Percentiles rank a stretch among this genome's conserved stretches.
These are phyloP conservation scores for Phytophthora constricta DNA, from an alignment of 352 stramenopile genomes.

Conservation along the genomic window DNA sequence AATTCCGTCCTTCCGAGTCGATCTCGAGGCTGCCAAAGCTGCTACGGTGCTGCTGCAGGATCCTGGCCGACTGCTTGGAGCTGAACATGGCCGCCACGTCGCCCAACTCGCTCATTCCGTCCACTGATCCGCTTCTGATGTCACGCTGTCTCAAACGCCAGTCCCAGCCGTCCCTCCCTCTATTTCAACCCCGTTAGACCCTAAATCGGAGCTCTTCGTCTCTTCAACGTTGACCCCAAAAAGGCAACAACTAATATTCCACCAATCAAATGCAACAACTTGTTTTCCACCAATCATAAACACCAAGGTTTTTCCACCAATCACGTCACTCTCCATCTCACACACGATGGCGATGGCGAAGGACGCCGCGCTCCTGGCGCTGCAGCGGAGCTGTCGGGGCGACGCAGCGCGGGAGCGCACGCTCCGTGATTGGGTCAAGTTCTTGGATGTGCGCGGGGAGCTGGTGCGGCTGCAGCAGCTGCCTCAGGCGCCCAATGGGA, in stretches of 20 bases:
- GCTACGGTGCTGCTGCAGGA: constrained; percentile 38
- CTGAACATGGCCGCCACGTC: constrained; percentile 55
- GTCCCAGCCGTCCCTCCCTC: too few species aligned
- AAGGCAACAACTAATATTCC: constrained; percentile 13
- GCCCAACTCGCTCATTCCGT: constrained; percentile 26
- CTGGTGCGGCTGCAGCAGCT: constrained; percentile 51
- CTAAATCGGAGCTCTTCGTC: constrained; percentile 6
- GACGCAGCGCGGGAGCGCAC: constrained; percentile 64
- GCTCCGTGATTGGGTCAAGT: constrained; percentile 65
- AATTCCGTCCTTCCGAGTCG: constrained; percentile 13
- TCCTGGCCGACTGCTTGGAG: constrained; percentile 41
- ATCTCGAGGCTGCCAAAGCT: constrained; percentile 30
- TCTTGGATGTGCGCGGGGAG: constrained; percentile 58
- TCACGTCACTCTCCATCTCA: neutral
- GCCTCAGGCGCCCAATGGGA: constrained; percentile 58
- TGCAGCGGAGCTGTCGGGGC: constrained; percentile 74
- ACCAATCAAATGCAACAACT: constrained; percentile 5
- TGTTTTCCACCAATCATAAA: neutral
- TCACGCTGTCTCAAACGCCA: neutral
- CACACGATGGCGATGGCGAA: constrained; percentile 31
- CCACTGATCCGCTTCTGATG: neutral
- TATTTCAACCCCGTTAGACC: neutral
- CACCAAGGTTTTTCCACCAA: neutral
- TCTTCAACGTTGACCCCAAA: neutral
- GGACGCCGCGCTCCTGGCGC: constrained; percentile 53